Evolutionary conservation across 306 rosid species (phyloP).

Genomic region (Carpinus fangiana): DNA sequence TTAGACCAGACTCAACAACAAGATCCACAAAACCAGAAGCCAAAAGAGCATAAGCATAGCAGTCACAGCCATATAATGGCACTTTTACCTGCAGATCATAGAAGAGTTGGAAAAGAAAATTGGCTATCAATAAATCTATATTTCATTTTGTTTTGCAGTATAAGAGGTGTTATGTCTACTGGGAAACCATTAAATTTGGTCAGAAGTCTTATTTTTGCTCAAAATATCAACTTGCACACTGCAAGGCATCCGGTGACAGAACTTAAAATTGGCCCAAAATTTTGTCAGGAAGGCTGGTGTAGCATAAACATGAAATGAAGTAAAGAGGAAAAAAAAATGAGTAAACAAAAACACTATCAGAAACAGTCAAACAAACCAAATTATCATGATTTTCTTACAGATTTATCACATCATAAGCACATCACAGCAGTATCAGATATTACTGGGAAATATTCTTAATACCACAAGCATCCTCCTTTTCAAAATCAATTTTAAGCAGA

Average conservation of each 20-base stretch:
- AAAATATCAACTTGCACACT: not conserved
- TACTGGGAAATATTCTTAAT: not conserved
- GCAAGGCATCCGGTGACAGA: not conserved
- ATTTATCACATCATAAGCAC: not conserved
- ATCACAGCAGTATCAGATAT: not conserved
- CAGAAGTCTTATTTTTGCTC: slow-evolving; percentile 4
- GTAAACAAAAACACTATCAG: not conserved
- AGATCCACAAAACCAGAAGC: slow-evolving; percentile 95
- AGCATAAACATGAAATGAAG: not conserved
- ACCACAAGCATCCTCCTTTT: not conserved
- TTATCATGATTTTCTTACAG: not conserved
- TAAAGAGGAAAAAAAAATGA: not conserved
- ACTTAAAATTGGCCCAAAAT: not conserved
- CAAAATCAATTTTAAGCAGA: not conserved
- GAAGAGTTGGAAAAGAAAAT: slow-evolving; percentile 1
- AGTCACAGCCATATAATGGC: slow-evolving; percentile 93
- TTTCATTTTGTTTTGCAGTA: not conserved
- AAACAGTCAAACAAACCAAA: not conserved
- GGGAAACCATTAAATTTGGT: slow-evolving; percentile 2
- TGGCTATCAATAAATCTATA: not conserved
- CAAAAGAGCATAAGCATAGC: slow-evolving; percentile 97
- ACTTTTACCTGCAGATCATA: slow-evolving; percentile 70
- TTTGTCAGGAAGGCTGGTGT: slow-evolving; percentile 1
- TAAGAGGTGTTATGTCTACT: not conserved
- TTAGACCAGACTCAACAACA: slow-evolving; percentile 90